Base-by-base conservation (phyloP, 805 yeast species). In the Zygotorulaspora florentina region DNA sequence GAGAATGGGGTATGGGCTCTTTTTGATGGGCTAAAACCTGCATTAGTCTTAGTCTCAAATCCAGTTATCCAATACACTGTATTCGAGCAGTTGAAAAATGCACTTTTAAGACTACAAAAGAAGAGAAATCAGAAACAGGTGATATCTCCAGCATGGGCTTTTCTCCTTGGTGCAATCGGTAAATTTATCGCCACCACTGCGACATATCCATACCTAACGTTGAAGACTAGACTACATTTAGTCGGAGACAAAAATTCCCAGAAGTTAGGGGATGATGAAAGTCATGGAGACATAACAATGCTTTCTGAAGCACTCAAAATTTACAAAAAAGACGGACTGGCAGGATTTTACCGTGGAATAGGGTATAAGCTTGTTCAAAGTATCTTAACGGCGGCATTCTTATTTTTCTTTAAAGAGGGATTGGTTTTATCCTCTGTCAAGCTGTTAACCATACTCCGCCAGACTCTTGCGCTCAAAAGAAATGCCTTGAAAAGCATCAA, bases 1-100 rank as follows among this genome's bases (percentile, higher is more conserved):
- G 76, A 75, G 31, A 96, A 87, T 54, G 96, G 97, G 2, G 59
- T 82, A 39, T 62, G 61, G 35, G 79, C 89, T 15, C 73, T 90
- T 42, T 87, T 90, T 63, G 83, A 87, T 26, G 98, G 98, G 5
- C 79, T 90, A 4, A 72, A 82, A 25, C 97, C 97, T 1, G 96
- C 97, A 2, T 74, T 90, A 58, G 80, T 88, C 40, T 73, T 90
- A 49, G 96, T 90, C 41, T 58, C 82, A 51, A 90, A 90, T 65
- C 97, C 98, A 34, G 84, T 90, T 49, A 82, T 90, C 53, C 96
- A 90, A 67, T 90, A 89, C 71, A 87, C 96, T 40, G 79, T 88
- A 38, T 90, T 85, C 65, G 98, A 90, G 68, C 96, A 89, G 66
- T 65, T 87, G 57, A 83, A 84, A 61, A 87, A 85, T 55, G 55